Conservation (phyloP, 306 rosid genomes). For the Casuarina glauca region DNA sequence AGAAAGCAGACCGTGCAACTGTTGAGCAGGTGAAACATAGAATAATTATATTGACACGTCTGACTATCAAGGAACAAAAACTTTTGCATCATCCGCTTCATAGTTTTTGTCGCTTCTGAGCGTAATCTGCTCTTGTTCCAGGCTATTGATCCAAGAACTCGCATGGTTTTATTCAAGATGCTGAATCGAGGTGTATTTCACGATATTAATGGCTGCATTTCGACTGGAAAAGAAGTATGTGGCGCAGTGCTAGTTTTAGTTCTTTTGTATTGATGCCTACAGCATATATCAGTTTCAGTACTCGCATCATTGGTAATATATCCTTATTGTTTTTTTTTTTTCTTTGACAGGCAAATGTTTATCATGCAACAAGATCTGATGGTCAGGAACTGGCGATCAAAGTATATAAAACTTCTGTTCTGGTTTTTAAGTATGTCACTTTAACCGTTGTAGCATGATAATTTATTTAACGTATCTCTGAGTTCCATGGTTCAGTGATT, state of each 20-base stretch:
- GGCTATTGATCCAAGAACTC: slow-evolving; percentile 97
- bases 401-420: slow-evolving; percentile 84
- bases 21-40: slow-evolving; percentile 73
- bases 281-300: slow-evolving; percentile 1
- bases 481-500: slow-evolving; percentile 6
- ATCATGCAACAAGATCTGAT: slow-evolving; percentile 86
- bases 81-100: too few species aligned
- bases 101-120: too few species aligned
- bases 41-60: not conserved
- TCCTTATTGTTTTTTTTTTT: slow-evolving; percentile 13
- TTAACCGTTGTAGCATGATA: slow-evolving; percentile 19
- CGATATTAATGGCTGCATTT: slow-evolving; percentile 93
- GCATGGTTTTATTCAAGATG: slow-evolving; percentile 89
- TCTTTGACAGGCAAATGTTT: slow-evolving; percentile 80
- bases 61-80: not conserved
- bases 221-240: slow-evolving; percentile 91
- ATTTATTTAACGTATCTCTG: not conserved
- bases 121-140: slow-evolving; percentile 32
- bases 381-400: slow-evolving; percentile 84
- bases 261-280: slow-evolving; percentile 1
- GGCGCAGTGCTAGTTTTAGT: not conserved
- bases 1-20: slow-evolving; percentile 93
- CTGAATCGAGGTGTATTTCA: slow-evolving; percentile 77
- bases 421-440: slow-evolving; percentile 75
- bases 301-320: not conserved